These are phyloP conservation scores for Inga leiocalycina DNA, from an alignment of 306 rosid species.

Conservation along the genomic window DNA sequence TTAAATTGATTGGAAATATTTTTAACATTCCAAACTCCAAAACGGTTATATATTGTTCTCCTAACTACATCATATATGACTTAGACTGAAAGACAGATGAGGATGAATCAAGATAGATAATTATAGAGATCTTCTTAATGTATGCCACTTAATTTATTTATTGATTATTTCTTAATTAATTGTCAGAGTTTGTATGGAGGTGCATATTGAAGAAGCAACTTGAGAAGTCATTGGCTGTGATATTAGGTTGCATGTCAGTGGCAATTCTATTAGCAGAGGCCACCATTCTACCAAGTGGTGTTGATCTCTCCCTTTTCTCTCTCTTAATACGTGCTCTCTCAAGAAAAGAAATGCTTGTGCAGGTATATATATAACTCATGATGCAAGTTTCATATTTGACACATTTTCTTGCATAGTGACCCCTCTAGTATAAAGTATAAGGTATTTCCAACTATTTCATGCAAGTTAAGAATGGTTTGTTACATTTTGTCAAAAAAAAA, in stretches of 20 bases:
- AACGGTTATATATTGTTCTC: background rate
- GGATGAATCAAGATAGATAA: background rate
- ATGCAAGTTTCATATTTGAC: background rate
- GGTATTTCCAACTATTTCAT: too few relatives aligned
- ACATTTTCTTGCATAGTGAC: too few relatives aligned
- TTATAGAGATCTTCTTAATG: background rate
- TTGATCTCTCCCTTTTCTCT: constrained; percentile 87
- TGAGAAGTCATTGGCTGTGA: constrained; percentile 68
- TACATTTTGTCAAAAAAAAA: background rate
- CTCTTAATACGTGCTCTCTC: constrained; percentile 73
- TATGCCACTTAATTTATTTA: background rate
- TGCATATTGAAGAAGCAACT: constrained; percentile 77
- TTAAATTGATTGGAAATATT: background rate
- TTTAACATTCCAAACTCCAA: background rate
- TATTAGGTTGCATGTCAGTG: constrained; percentile 70
- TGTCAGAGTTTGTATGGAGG: constrained; percentile 86
- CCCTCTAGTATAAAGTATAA: background rate
- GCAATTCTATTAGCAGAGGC: constrained; percentile 95
- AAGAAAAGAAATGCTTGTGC: constrained; percentile 72
- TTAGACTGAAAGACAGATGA: background rate
- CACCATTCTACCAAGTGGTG: constrained; percentile 72
- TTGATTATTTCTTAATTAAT: background rate
- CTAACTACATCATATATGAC: too few relatives aligned
- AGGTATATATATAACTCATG: constrained; percentile 50
- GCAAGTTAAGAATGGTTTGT: background rate